Evolutionary conservation across 108 stramenopile genomes (phyloP).

Genomic region (Nitzschia inconspicua): DNA sequence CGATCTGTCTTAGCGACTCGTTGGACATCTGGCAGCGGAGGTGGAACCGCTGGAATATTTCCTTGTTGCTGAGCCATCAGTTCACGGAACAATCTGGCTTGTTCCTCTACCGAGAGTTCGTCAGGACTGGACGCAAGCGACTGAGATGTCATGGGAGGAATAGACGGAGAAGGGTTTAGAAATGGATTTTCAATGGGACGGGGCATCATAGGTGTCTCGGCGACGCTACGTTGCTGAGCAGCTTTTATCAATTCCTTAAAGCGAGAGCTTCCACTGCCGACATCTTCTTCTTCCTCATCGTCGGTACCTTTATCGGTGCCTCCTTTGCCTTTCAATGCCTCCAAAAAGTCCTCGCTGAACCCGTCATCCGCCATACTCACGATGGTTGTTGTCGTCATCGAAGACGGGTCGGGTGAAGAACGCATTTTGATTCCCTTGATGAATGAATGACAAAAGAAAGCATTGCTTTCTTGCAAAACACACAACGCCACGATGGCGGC

Average conservation of each 20-base stretch:
- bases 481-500: slow-evolving; percentile 18
- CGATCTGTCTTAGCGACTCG: not conserved
- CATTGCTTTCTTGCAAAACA: slow-evolving; percentile 1
- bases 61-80: slow-evolving; percentile 37
- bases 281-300: slow-evolving; percentile 13
- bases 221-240: slow-evolving; percentile 16
- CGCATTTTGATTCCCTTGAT: too few relatives aligned
- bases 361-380: not conserved
- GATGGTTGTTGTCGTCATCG: not conserved
- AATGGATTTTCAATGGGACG: slow-evolving; percentile 23
- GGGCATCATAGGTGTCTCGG: not conserved
- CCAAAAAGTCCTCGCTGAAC: too few relatives aligned
- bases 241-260: slow-evolving; percentile 39
- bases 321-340: too few relatives aligned
- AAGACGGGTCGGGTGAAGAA: too few relatives aligned
- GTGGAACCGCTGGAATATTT: slow-evolving; percentile 6
- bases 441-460: too few relatives aligned
- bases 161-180: slow-evolving; percentile 12
- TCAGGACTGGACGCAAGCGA: slow-evolving; percentile 12
- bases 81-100: slow-evolving; percentile 48
- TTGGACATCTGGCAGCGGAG: not conserved
- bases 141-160: slow-evolving; percentile 15
- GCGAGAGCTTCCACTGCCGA: slow-evolving; percentile 27
- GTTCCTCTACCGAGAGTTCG: slow-evolving; percentile 43
- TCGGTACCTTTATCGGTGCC: too few relatives aligned